Base-by-base conservation (phyloP, 805 yeast species). In the Pichia heedii region DNA sequence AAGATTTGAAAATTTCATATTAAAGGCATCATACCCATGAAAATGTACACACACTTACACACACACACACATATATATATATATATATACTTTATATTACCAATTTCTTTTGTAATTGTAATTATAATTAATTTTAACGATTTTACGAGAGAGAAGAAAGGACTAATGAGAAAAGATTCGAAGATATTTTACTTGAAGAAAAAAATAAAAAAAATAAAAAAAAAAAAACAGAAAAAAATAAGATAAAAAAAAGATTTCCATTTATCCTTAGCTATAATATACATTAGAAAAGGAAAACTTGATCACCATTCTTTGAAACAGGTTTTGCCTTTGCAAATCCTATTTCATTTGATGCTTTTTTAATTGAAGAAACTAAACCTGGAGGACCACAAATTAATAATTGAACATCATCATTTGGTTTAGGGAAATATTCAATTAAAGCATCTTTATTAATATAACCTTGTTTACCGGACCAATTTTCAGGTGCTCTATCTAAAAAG, bases 351-450 rank as follows among this genome's bases (percentile, higher is more conserved):
- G 90, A 85, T 44, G 81, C 83, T 68, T 78, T 85, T 71, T 87
- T 89, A 62, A 85, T 74, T 47, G 89, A 82, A 47, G 84, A 74
- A 37, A 82, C 79, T 96, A 89, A 84, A 49, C 90, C 88, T 48
- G 95, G 94, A 39, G 97, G 97, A 37, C 96, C 97, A 67, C 97
- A 89, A 44, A 89, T 65, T 58, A 90, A 76, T 53, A 90, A 70
- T 69, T 83, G 84, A 47, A 76, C 68, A 52, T 78, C 79, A 34
- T 65, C 69, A 34, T 77, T 57, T 24, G 86, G 69, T 43, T 70
- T 68, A 37, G 94, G 89, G 54, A 84, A 70, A 56, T 74, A 69
- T 41, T 70, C 67, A 54, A 73, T 71, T 64, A 89, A 68, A 52
- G 85, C 68, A 37, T 84, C 95, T 40, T 77, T 74, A 35, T 94